Evolutionary conservation across 305 asterid species (phyloP), one percentile per base, ranked within the genome.

Genomic region (Fraxinus sp.): DNA sequence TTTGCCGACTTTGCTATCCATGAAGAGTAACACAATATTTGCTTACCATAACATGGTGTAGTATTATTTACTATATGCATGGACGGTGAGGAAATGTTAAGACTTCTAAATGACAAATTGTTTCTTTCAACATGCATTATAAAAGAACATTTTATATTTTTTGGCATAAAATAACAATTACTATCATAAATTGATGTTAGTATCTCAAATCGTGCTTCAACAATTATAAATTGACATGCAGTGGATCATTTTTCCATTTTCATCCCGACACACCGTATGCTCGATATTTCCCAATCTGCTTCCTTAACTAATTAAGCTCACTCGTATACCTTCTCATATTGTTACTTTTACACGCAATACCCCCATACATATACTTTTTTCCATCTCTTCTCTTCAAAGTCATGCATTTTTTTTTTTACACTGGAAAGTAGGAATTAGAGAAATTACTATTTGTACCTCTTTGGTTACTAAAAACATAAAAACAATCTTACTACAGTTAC

Each of bases 241-340:
- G 57, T 46, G 57, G 57, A 46, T 46, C 57, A 46, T 46, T 46
- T 44, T 44, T 46, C 57, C 57, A 46, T 13, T 76, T 35, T 91
- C 97, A 86, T 92, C 94, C 55, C 92, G 90, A 86, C 94, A 91
- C 14, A 91, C 95, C 74, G 93, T 90, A 68, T 92, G 94, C 80
- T 93, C 94, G 9, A 91, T 88, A 78, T 84, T 90, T 64, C 94
- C 98, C 91, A 92, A 90, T 88, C 97, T 93, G 97, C 76, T 35
- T 73, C 37, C 74, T 8, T 62, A 49, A 39, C 66, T 70, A 76
- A 44, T 81, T 80, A 76, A 7, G 77, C 78, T 62, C 62, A 74
- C 14, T 30, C 14, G 8, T 55, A 78, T 68, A 44, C 13, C 75
- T 24, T 55, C 66, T 55, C 66, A n/a, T n/a, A n/a, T 55, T 55